Conservation (phyloP, 2,329 filamentous ascomycete species). For the Didymella keratinophila region DNA sequence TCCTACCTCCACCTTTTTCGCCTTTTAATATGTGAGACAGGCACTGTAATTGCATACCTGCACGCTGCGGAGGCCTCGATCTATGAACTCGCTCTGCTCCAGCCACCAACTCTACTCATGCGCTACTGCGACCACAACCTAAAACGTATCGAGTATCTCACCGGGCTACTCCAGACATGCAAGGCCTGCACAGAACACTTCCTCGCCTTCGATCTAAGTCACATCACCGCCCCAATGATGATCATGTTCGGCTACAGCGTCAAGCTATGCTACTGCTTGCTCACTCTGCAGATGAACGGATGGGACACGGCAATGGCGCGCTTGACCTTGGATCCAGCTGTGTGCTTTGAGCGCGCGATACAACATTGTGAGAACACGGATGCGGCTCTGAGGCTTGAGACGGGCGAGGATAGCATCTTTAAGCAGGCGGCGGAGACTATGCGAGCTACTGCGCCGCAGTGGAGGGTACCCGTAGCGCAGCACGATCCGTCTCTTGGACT, state of each 20-base stretch:
- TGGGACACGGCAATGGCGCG: conserved; percentile 26
- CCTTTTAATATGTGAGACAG: conserved; percentile 6
- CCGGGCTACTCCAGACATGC: conserved; percentile 20
- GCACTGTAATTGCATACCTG: conserved; percentile 21
- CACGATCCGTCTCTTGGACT: conserved; percentile 6
- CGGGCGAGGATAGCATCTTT: conserved; percentile 29
- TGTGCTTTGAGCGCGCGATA: conserved; percentile 22
- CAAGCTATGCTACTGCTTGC: conserved; percentile 23
- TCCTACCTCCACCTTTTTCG: background rate
- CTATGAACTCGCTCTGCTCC: conserved; percentile 27
- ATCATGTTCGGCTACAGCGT: conserved; percentile 27
- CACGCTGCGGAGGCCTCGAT: conserved; percentile 26
- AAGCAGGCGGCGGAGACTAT: conserved; percentile 24
- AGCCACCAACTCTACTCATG: conserved; percentile 6
- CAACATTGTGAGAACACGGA: conserved; percentile 21
- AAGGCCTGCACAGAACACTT: conserved; percentile 24
- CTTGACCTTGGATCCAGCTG: conserved; percentile 20
- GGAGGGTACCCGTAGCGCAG: conserved; percentile 12
- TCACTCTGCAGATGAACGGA: conserved; percentile 21
- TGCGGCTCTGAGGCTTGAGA: conserved; percentile 16
- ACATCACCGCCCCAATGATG: conserved; percentile 19
- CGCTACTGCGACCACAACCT: conserved; percentile 18
- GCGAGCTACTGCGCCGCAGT: conserved; percentile 23
- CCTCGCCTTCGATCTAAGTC: conserved; percentile 17
- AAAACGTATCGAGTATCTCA: conserved; percentile 27